Evolutionary conservation across 768 basidiomycete species (phyloP).

Genomic region (Amanita fuliginea): DNA sequence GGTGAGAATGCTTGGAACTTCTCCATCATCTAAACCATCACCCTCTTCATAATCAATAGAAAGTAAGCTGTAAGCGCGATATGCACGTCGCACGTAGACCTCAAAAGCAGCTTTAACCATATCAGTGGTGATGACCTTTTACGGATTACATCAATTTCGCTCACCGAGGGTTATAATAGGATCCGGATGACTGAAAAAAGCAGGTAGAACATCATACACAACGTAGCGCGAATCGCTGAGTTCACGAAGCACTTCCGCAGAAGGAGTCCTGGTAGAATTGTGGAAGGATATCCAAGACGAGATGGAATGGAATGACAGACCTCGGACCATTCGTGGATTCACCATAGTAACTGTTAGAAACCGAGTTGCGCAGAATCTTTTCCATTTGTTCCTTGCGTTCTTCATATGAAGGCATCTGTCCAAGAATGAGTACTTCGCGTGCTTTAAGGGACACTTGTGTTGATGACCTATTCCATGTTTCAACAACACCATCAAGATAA

Average conservation of each 20-base stretch:
- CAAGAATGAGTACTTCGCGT: constrained; percentile 91
- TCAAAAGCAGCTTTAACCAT: constrained; percentile 70
- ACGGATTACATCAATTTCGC: constrained; percentile 12
- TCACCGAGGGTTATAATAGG: constrained; percentile 74
- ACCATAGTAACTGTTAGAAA: constrained; percentile 83
- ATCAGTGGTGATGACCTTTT: constrained; percentile 2
- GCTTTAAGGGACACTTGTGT: constrained; percentile 88
- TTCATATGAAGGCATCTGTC: constrained; percentile 95
- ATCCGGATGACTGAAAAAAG: constrained; percentile 88
- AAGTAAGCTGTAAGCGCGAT: constrained; percentile 85
- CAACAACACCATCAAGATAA: neutral
- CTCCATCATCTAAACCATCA: constrained; percentile 73
- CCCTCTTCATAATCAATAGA: constrained; percentile 95
- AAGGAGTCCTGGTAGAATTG: constrained; percentile 49
- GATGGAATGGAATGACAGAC: constrained; percentile 20
- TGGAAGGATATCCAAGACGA: constrained; percentile 3
- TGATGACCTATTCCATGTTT: constrained; percentile 53
- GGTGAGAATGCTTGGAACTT: constrained; percentile 67
- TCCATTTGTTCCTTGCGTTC: constrained; percentile 94
- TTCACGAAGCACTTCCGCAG: constrained; percentile 80
- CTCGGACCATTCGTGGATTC: constrained; percentile 58
- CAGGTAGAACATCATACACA: constrained; percentile 92
- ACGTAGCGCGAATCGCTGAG: constrained; percentile 94
- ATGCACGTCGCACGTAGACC: constrained; percentile 92
- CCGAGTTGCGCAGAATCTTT: constrained; percentile 79